Percentiles rank a stretch among this genome's conserved stretches.
phyloP scores from a whole-genome alignment of 768 basidiomycete genomes.

The Lactarius sanguifluus region DNA sequence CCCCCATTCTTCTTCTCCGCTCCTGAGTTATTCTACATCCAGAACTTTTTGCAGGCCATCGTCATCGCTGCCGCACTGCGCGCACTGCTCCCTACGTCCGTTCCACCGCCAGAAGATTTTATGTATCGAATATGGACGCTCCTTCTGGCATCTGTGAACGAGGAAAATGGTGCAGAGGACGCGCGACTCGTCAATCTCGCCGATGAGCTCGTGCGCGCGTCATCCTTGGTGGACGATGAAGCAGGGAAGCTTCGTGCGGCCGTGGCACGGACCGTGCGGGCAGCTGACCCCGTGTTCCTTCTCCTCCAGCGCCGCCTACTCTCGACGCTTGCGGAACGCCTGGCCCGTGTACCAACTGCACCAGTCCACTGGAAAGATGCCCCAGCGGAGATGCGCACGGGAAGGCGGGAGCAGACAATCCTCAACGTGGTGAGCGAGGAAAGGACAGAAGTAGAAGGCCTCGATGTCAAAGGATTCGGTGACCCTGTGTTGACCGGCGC shows the following conservation, averaged over 20 bases:
- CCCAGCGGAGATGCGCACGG: slow-evolving; percentile 21
- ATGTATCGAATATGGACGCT: slow-evolving; percentile 65
- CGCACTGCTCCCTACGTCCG: slow-evolving; percentile 46
- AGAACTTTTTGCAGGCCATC: slow-evolving; percentile 72
- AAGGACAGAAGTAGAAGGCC: slow-evolving; percentile 16
- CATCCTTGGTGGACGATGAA: slow-evolving; percentile 42
- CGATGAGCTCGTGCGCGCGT: slow-evolving; percentile 67
- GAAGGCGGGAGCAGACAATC: slow-evolving; percentile 15
- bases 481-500: slow-evolving; percentile 54
- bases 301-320: slow-evolving; percentile 61
- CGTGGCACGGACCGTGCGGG: slow-evolving; percentile 61
- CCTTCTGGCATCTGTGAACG: slow-evolving; percentile 55
- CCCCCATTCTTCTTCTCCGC: slow-evolving; percentile 63
- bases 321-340: slow-evolving; percentile 38
- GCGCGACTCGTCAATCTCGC: slow-evolving; percentile 68
- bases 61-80: slow-evolving; percentile 62
- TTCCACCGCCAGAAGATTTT: slow-evolving; percentile 40
- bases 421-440: slow-evolving; percentile 10
- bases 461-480: slow-evolving; percentile 64
- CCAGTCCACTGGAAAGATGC: slow-evolving; percentile 16
- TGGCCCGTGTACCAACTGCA: slow-evolving; percentile 28
- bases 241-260: slow-evolving; percentile 56
- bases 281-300: slow-evolving; percentile 63
- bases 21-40: slow-evolving; percentile 54
- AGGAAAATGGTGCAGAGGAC: slow-evolving; percentile 36